These are phyloP conservation scores for Fagopyrum esculentum DNA, from an alignment of 148 eudicot species.

Conservation along the genomic window DNA sequence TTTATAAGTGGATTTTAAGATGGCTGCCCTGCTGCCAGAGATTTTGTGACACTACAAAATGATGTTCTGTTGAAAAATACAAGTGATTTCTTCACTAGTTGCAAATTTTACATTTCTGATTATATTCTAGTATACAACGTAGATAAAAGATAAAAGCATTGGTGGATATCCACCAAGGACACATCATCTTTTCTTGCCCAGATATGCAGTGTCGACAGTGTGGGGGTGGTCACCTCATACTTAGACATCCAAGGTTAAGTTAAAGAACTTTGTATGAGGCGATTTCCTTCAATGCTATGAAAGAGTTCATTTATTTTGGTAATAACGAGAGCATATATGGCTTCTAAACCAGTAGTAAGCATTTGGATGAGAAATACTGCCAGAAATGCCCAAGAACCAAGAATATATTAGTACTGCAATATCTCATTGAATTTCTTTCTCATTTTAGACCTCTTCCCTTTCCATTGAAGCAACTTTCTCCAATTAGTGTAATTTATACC, in stretches of 20 bases:
- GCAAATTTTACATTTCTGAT: too few relatives aligned
- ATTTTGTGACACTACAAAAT: too few relatives aligned
- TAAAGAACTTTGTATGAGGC: neutral
- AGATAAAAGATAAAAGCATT: neutral
- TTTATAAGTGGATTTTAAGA: neutral
- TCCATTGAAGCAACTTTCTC: neutral
- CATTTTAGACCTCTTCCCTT: neutral
- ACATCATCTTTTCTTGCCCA: neutral
- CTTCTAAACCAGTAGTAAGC: neutral
- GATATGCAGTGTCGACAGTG: neutral
- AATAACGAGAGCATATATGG: neutral
- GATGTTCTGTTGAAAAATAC: too few relatives aligned
- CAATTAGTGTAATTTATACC: neutral
- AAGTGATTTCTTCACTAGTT: too few relatives aligned
- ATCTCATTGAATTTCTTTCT: neutral
- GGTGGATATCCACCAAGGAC: neutral
- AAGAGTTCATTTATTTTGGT: neutral
- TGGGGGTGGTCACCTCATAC: neutral
- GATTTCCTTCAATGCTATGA: neutral
- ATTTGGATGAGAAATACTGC: neutral
- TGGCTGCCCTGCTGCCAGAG: too few relatives aligned
- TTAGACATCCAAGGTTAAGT: neutral
- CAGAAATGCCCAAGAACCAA: neutral
- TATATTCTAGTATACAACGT: too few relatives aligned
- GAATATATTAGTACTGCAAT: neutral